Evolutionary conservation across 2,329 filamentous ascomycete genomes (phyloP).

Genomic region (Fusarium liriodendri): DNA sequence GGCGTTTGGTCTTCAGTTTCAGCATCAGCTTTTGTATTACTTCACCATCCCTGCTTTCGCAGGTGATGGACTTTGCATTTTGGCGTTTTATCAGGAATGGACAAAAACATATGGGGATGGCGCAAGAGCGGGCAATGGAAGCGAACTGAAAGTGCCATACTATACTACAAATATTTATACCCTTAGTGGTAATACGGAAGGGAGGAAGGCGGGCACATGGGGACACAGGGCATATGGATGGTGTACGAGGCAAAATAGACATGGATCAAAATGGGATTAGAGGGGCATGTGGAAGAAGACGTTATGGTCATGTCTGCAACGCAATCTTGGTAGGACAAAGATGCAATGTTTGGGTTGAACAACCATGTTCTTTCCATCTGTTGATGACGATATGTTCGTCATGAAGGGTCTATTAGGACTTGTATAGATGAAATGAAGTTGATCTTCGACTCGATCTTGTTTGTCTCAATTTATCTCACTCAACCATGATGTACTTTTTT

Average conservation of each 20-base stretch:
- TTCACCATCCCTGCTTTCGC: constrained; percentile 9
- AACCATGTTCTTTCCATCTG: constrained; percentile 10
- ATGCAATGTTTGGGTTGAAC: background rate
- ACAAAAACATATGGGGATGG: constrained; percentile 20
- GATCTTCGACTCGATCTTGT: background rate
- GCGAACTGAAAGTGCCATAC: background rate
- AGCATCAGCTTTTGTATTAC: constrained; percentile 1
- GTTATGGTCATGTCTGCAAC: constrained; percentile 23
- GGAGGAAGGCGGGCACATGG: background rate
- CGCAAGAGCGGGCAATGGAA: constrained; percentile 14
- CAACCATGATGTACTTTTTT: background rate
- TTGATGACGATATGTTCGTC: background rate
- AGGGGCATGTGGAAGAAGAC: constrained; percentile 11
- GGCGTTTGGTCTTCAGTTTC: constrained; percentile 33
- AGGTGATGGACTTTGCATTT: constrained; percentile 29
- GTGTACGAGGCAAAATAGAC: constrained; percentile 16
- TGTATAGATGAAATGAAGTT: constrained; percentile 31
- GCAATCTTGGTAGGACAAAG: constrained; percentile 14
- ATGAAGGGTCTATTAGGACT: constrained; percentile 8
- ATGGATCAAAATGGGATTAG: constrained; percentile 7
- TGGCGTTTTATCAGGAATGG: constrained; percentile 32
- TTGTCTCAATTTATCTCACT: background rate
- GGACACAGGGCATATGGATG: background rate
- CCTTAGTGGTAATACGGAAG: constrained; percentile 27
- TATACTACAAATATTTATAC: constrained; percentile 9